Evolutionary conservation across 2,329 filamentous ascomycete genomes (phyloP).

Genomic region (Didymella segeticola): DNA sequence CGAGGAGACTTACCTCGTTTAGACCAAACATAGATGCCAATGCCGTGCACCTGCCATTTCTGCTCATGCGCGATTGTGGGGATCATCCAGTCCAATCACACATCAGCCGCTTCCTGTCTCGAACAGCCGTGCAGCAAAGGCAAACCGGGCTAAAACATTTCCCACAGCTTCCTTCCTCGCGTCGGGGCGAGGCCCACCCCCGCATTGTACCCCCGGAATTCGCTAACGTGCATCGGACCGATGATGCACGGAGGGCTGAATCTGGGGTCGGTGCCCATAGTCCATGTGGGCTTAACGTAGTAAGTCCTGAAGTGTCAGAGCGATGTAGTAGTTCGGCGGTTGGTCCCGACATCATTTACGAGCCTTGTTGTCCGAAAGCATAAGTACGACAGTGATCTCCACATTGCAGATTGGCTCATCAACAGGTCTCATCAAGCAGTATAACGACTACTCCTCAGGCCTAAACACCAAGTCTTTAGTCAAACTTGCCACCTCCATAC

Average conservation of each 20-base stretch:
- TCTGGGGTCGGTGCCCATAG: constrained; percentile 12
- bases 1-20: constrained; percentile 6
- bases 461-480: neutral
- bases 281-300: constrained; percentile 11
- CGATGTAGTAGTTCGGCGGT: neutral
- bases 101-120: neutral
- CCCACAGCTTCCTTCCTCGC: neutral
- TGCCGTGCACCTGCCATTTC: neutral
- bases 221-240: constrained; percentile 11
- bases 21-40: constrained; percentile 6
- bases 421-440: constrained; percentile 6
- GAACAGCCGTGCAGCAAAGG: neutral
- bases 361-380: constrained; percentile 1
- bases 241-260: neutral
- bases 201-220: constrained; percentile 10
- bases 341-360: neutral
- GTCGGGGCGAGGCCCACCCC: constrained; percentile 6
- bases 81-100: constrained; percentile 6
- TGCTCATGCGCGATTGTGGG: neutral
- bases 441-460: constrained; percentile 4
- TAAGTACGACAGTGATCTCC: constrained; percentile 17
- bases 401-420: constrained; percentile 3
- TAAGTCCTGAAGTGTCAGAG: constrained; percentile 2
- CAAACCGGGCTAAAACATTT: neutral
- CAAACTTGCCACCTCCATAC: neutral